Base-by-base conservation (phyloP, 2,329 filamentous ascomycete genomes). In the Botrytis porri region DNA sequence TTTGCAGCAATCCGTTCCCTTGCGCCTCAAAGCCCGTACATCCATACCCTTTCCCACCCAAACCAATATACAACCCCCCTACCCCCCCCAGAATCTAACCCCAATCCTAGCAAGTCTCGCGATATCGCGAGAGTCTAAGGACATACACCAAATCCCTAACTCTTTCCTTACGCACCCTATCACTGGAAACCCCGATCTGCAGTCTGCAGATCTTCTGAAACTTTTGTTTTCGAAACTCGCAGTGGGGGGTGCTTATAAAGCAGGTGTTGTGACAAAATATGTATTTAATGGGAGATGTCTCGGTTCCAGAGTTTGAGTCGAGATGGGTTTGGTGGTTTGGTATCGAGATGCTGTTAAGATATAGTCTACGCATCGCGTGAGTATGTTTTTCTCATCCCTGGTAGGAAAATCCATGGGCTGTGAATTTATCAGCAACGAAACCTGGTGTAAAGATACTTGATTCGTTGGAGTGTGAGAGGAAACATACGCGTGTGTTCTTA, bases 241-340 rank as follows among this genome's bases (percentile, higher is more conserved):
- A 3, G 73, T 73, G n/a, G 29, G 59, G 8, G 73, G 74, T 73
- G 71, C 74, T 37, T 74, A 73, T 54, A 75, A 74, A 32, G 64
- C 71, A 1, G 67, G 74, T n/a, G 0, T 74, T 41, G 57, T 74
- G 16, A 72, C 29, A n/a, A 51, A 45, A 29, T 51, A 64, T 37
- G 67, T 51, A 2, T 43, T 74, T n/a, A 64, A 69, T 45, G 73
- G 74, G 8, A 48, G 25, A 1, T 5, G 0, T 35, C 43, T 51
- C 0, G 29, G 32, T 2, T 66, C 43, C 2, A 66, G 32, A 22
- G 43, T 51, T 3, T 66, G 64, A 45, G 25, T 54, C 1, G 29
- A 37, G 25, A 51, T 66, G 64, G 43, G 64, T 4, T 54, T 66
- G 64, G 12, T 5, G 64, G 37, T 48, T 3, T 66, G 64, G 64